Evolutionary conservation across 202 grass and related monocot species (phyloP).

Genomic region (Zoysia matrella): DNA sequence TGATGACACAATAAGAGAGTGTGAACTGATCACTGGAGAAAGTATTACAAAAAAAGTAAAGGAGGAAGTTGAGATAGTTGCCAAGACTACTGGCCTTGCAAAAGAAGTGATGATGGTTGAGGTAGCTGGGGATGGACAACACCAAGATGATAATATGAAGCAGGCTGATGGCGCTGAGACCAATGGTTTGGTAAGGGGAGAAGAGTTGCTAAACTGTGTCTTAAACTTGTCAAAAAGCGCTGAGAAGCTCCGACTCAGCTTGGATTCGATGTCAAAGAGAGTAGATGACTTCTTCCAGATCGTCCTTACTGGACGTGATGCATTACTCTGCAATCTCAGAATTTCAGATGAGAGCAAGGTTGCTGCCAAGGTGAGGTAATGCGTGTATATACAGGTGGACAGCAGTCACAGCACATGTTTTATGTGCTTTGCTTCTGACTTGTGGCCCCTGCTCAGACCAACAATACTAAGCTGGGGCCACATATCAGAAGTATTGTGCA

Average conservation of each 20-base stretch:
- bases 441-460: slow-evolving; percentile 34
- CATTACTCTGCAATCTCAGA: slow-evolving; percentile 87
- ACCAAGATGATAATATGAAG: slow-evolving; percentile 23
- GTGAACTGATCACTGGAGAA: slow-evolving; percentile 27
- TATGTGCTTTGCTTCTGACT: slow-evolving; percentile 22
- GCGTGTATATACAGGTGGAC: not conserved
- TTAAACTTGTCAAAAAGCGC: slow-evolving; percentile 53
- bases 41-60: slow-evolving; percentile 24
- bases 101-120: slow-evolving; percentile 29
- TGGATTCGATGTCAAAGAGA: slow-evolving; percentile 66
- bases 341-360: slow-evolving; percentile 53
- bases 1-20: slow-evolving; percentile 13
- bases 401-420: slow-evolving; percentile 6
- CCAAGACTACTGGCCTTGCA: not conserved
- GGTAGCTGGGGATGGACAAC: not conserved
- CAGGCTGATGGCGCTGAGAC: not conserved
- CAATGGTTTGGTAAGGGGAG: not conserved
- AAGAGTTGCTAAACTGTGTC: slow-evolving; percentile 53
- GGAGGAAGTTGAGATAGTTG: slow-evolving; percentile 4
- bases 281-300: slow-evolving; percentile 79
- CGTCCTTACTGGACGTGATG: slow-evolving; percentile 77
- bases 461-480: slow-evolving; percentile 25
- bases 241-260: slow-evolving; percentile 31
- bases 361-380: slow-evolving; percentile 35
- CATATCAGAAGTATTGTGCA: slow-evolving; percentile 23